Base-by-base conservation (phyloP, 169 alveolate genomes). In the Cryptosporidium sp. region DNA sequence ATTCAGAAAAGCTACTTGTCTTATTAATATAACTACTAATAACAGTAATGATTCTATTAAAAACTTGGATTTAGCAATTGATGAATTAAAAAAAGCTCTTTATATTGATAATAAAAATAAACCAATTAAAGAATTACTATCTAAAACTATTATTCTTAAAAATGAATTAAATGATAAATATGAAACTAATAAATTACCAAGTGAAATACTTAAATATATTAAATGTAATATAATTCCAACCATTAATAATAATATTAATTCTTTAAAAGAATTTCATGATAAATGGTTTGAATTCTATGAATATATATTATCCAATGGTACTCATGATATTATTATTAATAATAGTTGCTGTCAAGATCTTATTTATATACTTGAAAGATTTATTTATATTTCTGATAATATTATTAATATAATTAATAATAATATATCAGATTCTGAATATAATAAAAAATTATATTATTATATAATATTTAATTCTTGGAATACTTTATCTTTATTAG, bases 1-100 rank as follows among this genome's bases (percentile, higher is more conserved):
- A 37, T 75, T 35, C 21, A 53, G 86, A 56, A 75, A 70, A 75
- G 86, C 86, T 12, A 53, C 45, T 23, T 75, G 86, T 37, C 35
- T 75, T 29, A 26, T 33, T 31, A 60, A 75, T 10, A 7, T 58
- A 35, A 33, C 18, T 18, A 16, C 35, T 6, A 23, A 29, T 18
- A 33, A 31, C 7, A 44, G 21, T 44, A 8, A 12, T 10, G 52
- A 44, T 10, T 0, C 52, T 44, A 44, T 44, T 44, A 44, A 44
- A 10, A 44, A 44, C 16, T 44, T 44, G 52, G 16, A 44, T 44
- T 44, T 44, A 44, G 86, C 86, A 3, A 75, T 75, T 23, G 58
- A 33, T 3, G 86, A 75, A 52, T 56, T 75, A 26, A 75, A 75
- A 60, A 56, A 52, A 53, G 71, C 71, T 29, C 29, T 53, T 9